A percentile compares a stretch with the other conserved stretches of the same genome.
Evolutionary conservation across 2,329 filamentous ascomycete genomes (phyloP).

Genomic region (Tolypocladium ovalisporum): DNA sequence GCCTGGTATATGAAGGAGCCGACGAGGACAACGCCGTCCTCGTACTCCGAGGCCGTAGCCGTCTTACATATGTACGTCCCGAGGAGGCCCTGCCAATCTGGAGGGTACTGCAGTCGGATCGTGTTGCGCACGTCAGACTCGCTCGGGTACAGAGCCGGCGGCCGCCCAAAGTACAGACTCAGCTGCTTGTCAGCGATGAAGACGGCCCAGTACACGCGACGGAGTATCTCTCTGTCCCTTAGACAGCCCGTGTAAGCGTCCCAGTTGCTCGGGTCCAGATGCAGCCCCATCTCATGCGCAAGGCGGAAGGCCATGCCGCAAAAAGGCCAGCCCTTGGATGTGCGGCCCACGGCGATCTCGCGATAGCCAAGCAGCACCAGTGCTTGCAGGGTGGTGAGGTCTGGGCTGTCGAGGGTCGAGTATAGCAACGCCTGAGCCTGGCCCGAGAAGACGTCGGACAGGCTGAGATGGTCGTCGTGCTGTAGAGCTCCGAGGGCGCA

Average conservation of each 20-base stretch:
- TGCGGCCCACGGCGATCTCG: slow-evolving; percentile 34
- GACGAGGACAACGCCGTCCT: slow-evolving; percentile 32
- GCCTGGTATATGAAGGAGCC: slow-evolving; percentile 35
- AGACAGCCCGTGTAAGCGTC: slow-evolving; percentile 24
- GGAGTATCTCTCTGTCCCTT: slow-evolving; percentile 33
- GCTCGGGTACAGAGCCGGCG: slow-evolving; percentile 35
- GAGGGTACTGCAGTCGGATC: slow-evolving; percentile 35
- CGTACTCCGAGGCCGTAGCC: slow-evolving; percentile 31
- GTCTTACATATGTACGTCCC: slow-evolving; percentile 35
- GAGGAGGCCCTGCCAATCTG: slow-evolving; percentile 34
- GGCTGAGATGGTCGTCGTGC: slow-evolving; percentile 25
- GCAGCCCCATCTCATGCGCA: slow-evolving; percentile 40
- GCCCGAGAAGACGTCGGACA: slow-evolving; percentile 31
- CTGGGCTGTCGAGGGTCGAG: slow-evolving; percentile 30
- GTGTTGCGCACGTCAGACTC: slow-evolving; percentile 39
- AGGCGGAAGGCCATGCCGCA: slow-evolving; percentile 41
- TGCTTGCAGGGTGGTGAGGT: slow-evolving; percentile 34
- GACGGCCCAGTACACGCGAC: slow-evolving; percentile 38
- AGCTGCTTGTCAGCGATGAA: slow-evolving; percentile 40
- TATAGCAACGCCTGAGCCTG: slow-evolving; percentile 34
- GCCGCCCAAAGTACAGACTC: slow-evolving; percentile 38
- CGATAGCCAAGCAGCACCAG: slow-evolving; percentile 33
- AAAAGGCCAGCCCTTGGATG: slow-evolving; percentile 39
- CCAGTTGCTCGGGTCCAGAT: slow-evolving; percentile 41
- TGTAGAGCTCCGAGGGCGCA: slow-evolving; percentile 37